Base-by-base conservation (phyloP, 805 yeast species). In the Limtongia smithiae region DNA sequence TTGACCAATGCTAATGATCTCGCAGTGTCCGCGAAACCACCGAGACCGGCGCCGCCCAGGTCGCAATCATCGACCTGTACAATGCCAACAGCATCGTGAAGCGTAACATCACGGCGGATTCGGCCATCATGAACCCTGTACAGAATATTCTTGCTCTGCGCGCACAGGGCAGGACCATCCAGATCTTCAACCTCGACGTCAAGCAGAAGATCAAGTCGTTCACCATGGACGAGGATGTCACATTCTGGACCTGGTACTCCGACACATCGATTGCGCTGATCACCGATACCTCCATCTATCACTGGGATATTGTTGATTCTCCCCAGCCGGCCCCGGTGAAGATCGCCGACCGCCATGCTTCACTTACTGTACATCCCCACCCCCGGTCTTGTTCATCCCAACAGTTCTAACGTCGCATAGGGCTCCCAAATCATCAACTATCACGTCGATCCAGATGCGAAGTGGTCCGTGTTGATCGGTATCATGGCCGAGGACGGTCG, bases 381-480 rank as follows among this genome's bases (percentile, higher is more conserved):
- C n/a, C n/a, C n/a, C n/a, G n/a, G n/a, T n/a, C n/a, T n/a, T n/a
- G n/a, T n/a, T n/a, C n/a, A n/a, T n/a, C n/a, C n/a, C n/a, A 6
- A 9, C 28, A 25, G 32, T 14, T 11, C 17, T 41, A 21, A 14
- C 21, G 14, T 34, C 12, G n/a, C 22, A 15, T 22, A 48, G 66
- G 83, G 82, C 61, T 79, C 87, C 60, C 98, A 93, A 72, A 82
- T 93, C 64, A 93, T 94, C 69, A 90, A 85, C 70, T 82, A 93
- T 64, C 87, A 83, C 35, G 82, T 89, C 54, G 94, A 88, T 65
- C 77, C 79, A 21, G 82, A 78, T 57, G 76, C 81, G 48, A 84
- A 85, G 62, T 93, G 99, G 99, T 83, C 88, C 68, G 96, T 96
- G 20, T 78, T 90, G 49, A 88, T 87, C 54, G 99, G 98, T 62